These are phyloP conservation scores for Leucocoprinus birnbaumii DNA, from an alignment of 768 basidiomycete species.

Conservation along the genomic window DNA sequence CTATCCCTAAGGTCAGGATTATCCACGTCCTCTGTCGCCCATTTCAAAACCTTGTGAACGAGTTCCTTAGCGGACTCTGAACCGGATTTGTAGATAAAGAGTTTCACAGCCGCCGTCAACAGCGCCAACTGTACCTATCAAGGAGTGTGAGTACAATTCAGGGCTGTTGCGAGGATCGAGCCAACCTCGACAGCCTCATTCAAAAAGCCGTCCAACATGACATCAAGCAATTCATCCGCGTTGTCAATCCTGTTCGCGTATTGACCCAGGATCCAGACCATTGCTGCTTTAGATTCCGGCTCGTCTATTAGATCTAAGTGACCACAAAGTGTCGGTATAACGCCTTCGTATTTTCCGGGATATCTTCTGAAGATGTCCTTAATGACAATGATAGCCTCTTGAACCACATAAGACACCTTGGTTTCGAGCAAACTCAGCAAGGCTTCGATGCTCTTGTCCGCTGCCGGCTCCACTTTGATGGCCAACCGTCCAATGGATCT, in stretches of 20 bases:
- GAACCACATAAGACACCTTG: slow-evolving; percentile 94
- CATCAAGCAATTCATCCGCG: slow-evolving; percentile 92
- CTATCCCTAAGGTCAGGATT: slow-evolving; percentile 97
- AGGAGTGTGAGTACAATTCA: not conserved
- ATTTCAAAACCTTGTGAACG: slow-evolving; percentile 93
- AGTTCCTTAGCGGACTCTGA: slow-evolving; percentile 85
- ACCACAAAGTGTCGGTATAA: slow-evolving; percentile 91
- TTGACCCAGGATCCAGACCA: slow-evolving; percentile 98
- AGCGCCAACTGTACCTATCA: slow-evolving; percentile 90
- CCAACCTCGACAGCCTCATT: slow-evolving; percentile 91
- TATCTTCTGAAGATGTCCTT: slow-evolving; percentile 98
- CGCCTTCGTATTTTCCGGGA: slow-evolving; percentile 94
- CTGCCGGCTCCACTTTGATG: slow-evolving; percentile 90
- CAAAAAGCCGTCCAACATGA: slow-evolving; percentile 81
- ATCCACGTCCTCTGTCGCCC: slow-evolving; percentile 96
- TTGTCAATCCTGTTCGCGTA: slow-evolving; percentile 96
- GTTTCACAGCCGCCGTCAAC: slow-evolving; percentile 91
- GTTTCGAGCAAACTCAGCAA: slow-evolving; percentile 87
- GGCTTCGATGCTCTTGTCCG: slow-evolving; percentile 87
- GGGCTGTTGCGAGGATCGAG: not conserved
- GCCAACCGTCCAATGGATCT: slow-evolving; percentile 97
- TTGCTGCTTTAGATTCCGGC: slow-evolving; percentile 94
- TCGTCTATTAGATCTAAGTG: slow-evolving; percentile 91
- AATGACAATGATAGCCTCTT: slow-evolving; percentile 96
- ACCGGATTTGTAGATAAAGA: slow-evolving; percentile 87